Base-by-base conservation (phyloP, 345 rosid genomes). In the Boechera divaricarpa region DNA sequence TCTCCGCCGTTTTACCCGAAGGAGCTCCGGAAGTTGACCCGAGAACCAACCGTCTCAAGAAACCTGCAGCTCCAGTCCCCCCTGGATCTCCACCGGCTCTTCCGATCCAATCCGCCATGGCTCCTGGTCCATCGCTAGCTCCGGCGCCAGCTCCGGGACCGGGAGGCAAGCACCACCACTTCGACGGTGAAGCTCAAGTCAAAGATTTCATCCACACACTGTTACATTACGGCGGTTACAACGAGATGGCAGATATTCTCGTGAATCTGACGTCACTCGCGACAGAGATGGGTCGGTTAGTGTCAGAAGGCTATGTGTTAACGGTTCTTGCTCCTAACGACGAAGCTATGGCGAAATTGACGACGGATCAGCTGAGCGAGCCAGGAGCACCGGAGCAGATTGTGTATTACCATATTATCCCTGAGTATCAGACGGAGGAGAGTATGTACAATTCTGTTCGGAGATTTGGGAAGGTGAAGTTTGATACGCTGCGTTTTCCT, bases 91-190 rank as follows among this genome's bases (percentile, higher is more conserved):
- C 89, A 2, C 89, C 89, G 26, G 82, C 56, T 8, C 87, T 77
- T 2, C 93, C 96, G 56, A 77, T 90, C 54, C 86, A 79, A 73
- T 84, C 87, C 42, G 96, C 93, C 0, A 77, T 90, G 92, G 87
- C 96, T 24, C 91, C 96, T 1, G 93, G 93, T 15, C 96, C 96
- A 0, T 86, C 90, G 0, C 82, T 88, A 8, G 93, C 96, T 39
- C 96, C 96, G 2, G 96, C 96, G 0, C 91, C 96, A 1, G 96
- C 96, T 7, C 93, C 96, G 0, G 96, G 93, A 2, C 96, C 93
- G 0, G 96, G 96, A 1, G 96, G 93, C 0, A 84, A 85, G 3
- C 87, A 78, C 48, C 85, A 80, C 41, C 90, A 90, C 70, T 90
- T 90, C 83, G 82, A 90, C 55, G 96, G 93, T 3, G 86, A 87